Conservation (phyloP, 169 alveolate genomes). For the Perkinsus chesapeaki region DNA sequence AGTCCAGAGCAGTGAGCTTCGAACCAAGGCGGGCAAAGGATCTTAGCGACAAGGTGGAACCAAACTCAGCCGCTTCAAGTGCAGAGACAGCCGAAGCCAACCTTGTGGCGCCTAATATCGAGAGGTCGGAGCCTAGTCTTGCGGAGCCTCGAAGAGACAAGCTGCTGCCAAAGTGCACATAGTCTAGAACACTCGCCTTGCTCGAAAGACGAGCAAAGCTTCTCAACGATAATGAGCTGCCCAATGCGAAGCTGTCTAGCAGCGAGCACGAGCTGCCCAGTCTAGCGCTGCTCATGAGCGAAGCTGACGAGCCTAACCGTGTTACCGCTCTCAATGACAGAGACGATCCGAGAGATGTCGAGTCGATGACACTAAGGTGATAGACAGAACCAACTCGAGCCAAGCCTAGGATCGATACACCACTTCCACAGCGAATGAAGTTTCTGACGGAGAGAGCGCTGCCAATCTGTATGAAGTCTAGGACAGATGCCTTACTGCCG, state of each 20-base stretch:
- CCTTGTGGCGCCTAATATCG: neutral
- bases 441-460: neutral
- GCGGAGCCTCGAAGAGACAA: neutral
- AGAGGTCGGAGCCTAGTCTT: neutral
- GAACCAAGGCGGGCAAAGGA: neutral
- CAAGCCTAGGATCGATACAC: neutral
- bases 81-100: neutral
- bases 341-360: neutral
- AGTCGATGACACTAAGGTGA: neutral
- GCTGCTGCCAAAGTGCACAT: neutral
- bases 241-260: neutral
- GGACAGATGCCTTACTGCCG: neutral
- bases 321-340: neutral
- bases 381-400: neutral
- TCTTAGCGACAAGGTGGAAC: neutral
- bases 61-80: constrained; percentile 17
- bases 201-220: neutral
- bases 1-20: neutral
- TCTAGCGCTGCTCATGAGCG: neutral
- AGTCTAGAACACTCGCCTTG: neutral
- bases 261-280: neutral
- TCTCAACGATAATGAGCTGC: neutral
- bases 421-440: neutral
- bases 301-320: neutral
- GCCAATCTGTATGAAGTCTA: neutral